Conservation (phyloP, 345 rosid species). For the Heritiera littoralis region DNA sequence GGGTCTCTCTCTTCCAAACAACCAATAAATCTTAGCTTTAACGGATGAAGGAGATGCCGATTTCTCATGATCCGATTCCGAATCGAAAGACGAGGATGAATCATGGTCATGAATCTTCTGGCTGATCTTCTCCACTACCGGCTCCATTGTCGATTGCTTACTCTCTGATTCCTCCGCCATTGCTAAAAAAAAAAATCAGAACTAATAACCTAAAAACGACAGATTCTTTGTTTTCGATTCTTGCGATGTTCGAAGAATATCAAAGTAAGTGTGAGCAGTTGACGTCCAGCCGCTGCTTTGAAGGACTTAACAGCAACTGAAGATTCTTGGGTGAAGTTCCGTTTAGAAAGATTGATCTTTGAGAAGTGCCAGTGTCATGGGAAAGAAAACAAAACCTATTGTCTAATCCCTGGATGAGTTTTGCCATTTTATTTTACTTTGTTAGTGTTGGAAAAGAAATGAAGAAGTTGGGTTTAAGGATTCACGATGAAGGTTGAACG, state of each 20-base stretch:
- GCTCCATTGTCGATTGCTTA: slow-evolving; percentile 31
- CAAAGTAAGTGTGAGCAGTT: neutral
- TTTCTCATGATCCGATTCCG: slow-evolving; percentile 61
- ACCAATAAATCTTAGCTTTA: slow-evolving; percentile 60
- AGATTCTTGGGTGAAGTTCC: slow-evolving; percentile 24
- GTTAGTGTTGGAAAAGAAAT: neutral
- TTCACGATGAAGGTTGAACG: neutral
- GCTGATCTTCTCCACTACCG: slow-evolving; percentile 43
- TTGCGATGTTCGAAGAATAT: neutral
- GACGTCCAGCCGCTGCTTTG: slow-evolving; percentile 23
- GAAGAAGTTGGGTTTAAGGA: neutral
- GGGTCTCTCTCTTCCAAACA: slow-evolving; percentile 80
- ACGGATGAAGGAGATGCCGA: slow-evolving; percentile 48
- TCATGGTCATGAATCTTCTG: slow-evolving; percentile 53
- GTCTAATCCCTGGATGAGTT: slow-evolving; percentile 40
- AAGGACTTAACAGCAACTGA: slow-evolving; percentile 16
- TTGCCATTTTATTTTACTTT: slow-evolving; percentile 50
- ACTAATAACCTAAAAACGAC: neutral
- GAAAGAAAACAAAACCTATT: slow-evolving; percentile 43
- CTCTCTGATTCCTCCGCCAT: slow-evolving; percentile 55
- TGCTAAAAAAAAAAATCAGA: neutral
- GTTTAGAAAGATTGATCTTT: slow-evolving; percentile 36
- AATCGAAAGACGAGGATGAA: slow-evolving; percentile 60
- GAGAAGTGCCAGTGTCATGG: slow-evolving; percentile 29
- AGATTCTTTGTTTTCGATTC: slow-evolving; percentile 12